Evolutionary conservation across 345 rosid genomes (phyloP).

Genomic region (Eucalyptus camaldulensis): DNA sequence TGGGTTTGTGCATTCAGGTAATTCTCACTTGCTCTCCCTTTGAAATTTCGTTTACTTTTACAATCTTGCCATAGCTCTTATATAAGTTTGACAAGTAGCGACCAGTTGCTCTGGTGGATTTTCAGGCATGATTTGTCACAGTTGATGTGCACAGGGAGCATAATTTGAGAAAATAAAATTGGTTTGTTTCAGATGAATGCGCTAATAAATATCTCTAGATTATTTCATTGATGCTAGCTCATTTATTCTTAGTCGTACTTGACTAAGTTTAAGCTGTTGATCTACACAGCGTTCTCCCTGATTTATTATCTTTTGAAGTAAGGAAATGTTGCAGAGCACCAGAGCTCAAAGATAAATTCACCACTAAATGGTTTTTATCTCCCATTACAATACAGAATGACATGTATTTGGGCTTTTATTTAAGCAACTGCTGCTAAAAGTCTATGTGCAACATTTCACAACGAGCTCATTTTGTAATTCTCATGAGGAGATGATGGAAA

Average conservation of each 20-base stretch:
- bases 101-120: neutral
- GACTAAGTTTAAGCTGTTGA: neutral
- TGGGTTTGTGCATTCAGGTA: conserved; percentile 87
- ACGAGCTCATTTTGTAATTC: neutral
- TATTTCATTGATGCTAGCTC: neutral
- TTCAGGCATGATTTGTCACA: neutral
- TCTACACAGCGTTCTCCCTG: neutral
- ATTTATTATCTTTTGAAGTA: neutral
- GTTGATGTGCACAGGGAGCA: neutral
- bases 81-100: neutral
- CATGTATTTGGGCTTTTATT: neutral
- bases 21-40: neutral
- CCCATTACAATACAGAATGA: neutral
- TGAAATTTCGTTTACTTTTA: neutral
- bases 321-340: neutral
- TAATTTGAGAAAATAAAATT: neutral
- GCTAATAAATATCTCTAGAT: neutral
- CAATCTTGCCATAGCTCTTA: neutral
- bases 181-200: neutral
- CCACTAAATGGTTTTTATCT: neutral
- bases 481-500: neutral
- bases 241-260: neutral
- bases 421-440: neutral
- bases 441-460: neutral
- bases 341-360: neutral